Base-by-base conservation (phyloP, 2,329 filamentous ascomycete species). In the Claviceps pusilla region DNA sequence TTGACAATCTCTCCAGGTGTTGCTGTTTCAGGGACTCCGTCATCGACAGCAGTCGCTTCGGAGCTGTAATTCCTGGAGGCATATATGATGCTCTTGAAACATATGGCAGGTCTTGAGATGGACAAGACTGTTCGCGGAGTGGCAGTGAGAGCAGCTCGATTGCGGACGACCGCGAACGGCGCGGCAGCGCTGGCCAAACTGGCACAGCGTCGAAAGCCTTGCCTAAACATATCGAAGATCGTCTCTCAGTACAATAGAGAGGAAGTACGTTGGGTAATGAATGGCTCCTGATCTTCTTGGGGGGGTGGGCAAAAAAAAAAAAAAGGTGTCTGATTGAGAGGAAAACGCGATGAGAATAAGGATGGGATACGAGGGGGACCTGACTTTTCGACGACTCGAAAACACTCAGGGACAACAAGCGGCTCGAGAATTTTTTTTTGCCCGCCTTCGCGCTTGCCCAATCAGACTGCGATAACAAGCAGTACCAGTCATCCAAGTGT, bases 141-240 rank as follows among this genome's bases (percentile, higher is more conserved):
- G n/a, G 60, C 28, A 37, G 66, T 61, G 48, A 63, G 55, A 52
- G 59, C 55, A 29, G 58, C 58, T 58, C 59, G 63, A 56, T 60
- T 65, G 56, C 62, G 68, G 54, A 63, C 59, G 57, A 66, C 50
- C 39, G 63, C 56, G 47, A 65, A 60, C 51, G 62, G 60, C 50
- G 66, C 60, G 33, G 63, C 57, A 52, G 64, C 61, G 53, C 60
- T 61, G 60, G 68, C 66, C 60, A 69, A 60, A 57, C 61, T 61
- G 61, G 67, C 68, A 62, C 69, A 72, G 58, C 69, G 69, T 57
- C 69, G 64, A 50, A 72, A 60, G 57, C 68, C 66, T 58, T 68
- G 65, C 58, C 68, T 63, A 57, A 69, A 67, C 68, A 71, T 60
- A 66, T 57, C 33, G 49, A 57, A 53, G 19, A 53, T 12, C 7